These are phyloP conservation scores for Cochlearia excelsa DNA, from an alignment of 345 rosid species.

Conservation along the genomic window DNA sequence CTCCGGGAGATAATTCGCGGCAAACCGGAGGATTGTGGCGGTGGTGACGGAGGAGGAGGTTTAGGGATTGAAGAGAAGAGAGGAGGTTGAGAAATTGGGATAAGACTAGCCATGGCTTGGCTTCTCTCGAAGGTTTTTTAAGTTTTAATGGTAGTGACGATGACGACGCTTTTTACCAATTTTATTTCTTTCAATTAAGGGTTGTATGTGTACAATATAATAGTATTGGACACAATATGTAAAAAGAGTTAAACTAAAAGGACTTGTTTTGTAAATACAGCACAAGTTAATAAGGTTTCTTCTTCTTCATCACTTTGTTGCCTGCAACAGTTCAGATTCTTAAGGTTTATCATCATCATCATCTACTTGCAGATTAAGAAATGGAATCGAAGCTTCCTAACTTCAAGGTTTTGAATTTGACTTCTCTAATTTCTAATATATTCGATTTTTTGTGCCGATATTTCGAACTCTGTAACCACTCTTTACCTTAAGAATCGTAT, in stretches of 20 bases:
- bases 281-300: too few species aligned
- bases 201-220: too few species aligned
- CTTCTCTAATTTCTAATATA: neutral
- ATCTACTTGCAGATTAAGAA: neutral
- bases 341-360: neutral
- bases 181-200: too few species aligned
- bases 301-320: too few species aligned
- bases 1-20: slow-evolving; percentile 47
- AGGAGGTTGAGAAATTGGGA: slow-evolving; percentile 31
- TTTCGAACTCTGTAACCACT: neutral
- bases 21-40: slow-evolving; percentile 16
- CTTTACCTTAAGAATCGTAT: neutral
- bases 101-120: slow-evolving; percentile 35
- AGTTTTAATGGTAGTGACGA: too few species aligned
- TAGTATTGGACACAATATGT: too few species aligned
- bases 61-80: slow-evolving; percentile 23
- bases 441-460: neutral
- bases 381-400: slow-evolving; percentile 49
- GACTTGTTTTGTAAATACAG: too few species aligned
- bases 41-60: slow-evolving; percentile 21
- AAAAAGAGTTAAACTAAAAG: too few species aligned
- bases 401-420: slow-evolving; percentile 42
- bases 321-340: too few species aligned
- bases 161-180: too few species aligned
- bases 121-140: too few species aligned